These are phyloP conservation scores for Abrus precatorius DNA, from an alignment of 306 rosid genomes.

Conservation along the genomic window DNA sequence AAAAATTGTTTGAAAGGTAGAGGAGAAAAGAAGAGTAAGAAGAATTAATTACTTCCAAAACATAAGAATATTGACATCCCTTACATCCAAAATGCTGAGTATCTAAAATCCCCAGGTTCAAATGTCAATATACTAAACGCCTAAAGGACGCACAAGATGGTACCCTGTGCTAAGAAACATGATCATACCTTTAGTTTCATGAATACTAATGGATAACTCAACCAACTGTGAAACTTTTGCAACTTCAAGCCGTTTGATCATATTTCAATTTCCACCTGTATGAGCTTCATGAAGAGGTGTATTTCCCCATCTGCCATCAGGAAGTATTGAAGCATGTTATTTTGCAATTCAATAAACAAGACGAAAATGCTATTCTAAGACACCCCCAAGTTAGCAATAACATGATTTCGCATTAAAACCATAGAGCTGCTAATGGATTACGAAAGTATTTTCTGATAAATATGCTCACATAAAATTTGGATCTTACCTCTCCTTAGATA, in stretches of 20 bases:
- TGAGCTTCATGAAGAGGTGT: slow-evolving; percentile 74
- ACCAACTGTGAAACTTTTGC: slow-evolving; percentile 58
- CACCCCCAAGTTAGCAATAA: slow-evolving; percentile 19
- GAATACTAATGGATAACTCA: slow-evolving; percentile 47
- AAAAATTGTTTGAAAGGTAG: too few relatives aligned
- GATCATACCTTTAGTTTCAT: slow-evolving; percentile 48
- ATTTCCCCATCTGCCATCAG: slow-evolving; percentile 73
- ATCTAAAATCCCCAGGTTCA: neutral
- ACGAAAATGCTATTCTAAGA: slow-evolving; percentile 1
- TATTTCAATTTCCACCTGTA: slow-evolving; percentile 58
- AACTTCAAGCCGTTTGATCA: slow-evolving; percentile 66
- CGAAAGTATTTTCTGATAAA: neutral
- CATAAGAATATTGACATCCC: slow-evolving; percentile 16
- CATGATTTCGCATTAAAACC: neutral
- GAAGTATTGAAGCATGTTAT: slow-evolving; percentile 4
- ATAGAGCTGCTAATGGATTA: slow-evolving; percentile 15
- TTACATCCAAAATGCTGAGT: neutral
- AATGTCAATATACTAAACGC: neutral
- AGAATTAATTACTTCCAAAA: neutral
- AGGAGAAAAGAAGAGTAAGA: too few relatives aligned
- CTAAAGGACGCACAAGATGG: slow-evolving; percentile 22
- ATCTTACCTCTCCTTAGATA: slow-evolving; percentile 70
- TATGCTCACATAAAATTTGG: slow-evolving; percentile 4
- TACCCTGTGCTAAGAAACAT: slow-evolving; percentile 11
- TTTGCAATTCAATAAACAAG: slow-evolving; percentile 21